These are phyloP conservation scores for Debaryomyces maramus DNA, from an alignment of 805 yeast genomes.

Conservation along the genomic window DNA sequence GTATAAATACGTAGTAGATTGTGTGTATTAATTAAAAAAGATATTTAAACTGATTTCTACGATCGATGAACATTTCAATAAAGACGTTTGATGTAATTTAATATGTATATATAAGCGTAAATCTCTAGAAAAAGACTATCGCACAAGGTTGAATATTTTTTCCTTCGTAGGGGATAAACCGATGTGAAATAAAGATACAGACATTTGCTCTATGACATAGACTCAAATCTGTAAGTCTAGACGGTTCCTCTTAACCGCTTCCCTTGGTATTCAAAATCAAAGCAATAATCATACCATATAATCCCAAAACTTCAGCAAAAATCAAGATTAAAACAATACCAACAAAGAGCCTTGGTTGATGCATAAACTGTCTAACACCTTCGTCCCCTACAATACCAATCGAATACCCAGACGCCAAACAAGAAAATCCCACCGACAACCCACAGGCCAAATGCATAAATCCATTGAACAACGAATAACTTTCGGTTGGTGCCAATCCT, in stretches of 20 bases:
- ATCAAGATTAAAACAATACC: constrained; percentile 87
- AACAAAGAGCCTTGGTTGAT: constrained; percentile 83
- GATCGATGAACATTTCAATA: too few species aligned
- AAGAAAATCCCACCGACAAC: constrained; percentile 91
- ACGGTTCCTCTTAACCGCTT: constrained; percentile 43
- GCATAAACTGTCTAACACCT: constrained; percentile 86
- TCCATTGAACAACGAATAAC: constrained; percentile 90
- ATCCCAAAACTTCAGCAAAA: constrained; percentile 88
- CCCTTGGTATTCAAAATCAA: constrained; percentile 90
- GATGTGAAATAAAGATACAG: too few species aligned
- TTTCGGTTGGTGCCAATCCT: constrained; percentile 72
- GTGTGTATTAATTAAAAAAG: background rate
- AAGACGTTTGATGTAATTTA: too few species aligned
- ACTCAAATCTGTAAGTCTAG: too few species aligned
- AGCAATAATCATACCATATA: constrained; percentile 94
- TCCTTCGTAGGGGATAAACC: too few species aligned
- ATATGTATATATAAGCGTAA: too few species aligned
- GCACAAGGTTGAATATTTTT: too few species aligned
- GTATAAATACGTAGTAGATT: background rate
- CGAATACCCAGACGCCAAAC: constrained; percentile 95
- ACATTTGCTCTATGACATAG: too few species aligned
- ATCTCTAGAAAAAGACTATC: too few species aligned
- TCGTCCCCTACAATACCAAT: constrained; percentile 93
- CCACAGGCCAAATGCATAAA: constrained; percentile 98
- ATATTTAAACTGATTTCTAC: background rate